A percentile compares a stretch with the other conserved stretches of the same genome.
Conservation (phyloP, 1,284 basidiomycete species). For the Psilocybe mexicana region DNA sequence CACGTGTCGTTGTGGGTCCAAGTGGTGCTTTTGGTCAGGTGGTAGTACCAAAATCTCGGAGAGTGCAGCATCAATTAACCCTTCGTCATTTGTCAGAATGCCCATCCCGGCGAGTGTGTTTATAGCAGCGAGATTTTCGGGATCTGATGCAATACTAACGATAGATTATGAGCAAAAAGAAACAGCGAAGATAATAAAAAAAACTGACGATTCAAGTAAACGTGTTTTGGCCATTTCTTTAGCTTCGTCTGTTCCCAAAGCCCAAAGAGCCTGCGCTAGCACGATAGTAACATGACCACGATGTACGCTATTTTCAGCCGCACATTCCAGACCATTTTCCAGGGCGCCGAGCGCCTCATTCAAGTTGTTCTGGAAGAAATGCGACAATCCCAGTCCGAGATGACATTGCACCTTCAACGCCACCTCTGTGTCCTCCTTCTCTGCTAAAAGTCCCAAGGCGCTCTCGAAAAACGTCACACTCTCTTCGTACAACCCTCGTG, state of each 20-base stretch:
- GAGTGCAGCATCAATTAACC: conserved; percentile 84
- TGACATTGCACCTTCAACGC: conserved; percentile 54
- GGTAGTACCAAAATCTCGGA: conserved; percentile 77
- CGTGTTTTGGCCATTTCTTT: conserved; percentile 79
- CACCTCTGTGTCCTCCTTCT: conserved; percentile 34
- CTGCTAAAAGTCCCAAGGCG: conserved; percentile 70
- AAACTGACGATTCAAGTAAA: conserved; percentile 78
- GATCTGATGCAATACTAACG: conserved; percentile 63
- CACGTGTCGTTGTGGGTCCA: conserved; percentile 70
- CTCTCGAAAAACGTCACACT: conserved; percentile 76
- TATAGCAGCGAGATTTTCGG: conserved; percentile 78
- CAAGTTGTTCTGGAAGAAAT: conserved; percentile 67
- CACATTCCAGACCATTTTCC: conserved; percentile 64
- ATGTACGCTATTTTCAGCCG: conserved; percentile 47
- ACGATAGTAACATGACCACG: conserved; percentile 75
- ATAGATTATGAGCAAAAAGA: not conserved
- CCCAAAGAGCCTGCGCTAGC: conserved; percentile 82
- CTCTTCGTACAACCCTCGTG: conserved; percentile 55
- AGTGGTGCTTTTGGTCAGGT: conserved; percentile 55
- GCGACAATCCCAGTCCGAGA: conserved; percentile 71
- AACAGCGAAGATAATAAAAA: not conserved
- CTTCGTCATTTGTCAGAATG: conserved; percentile 76
- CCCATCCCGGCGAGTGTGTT: conserved; percentile 86
- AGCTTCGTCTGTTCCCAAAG: conserved; percentile 72
- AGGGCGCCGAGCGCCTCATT: conserved; percentile 65